phyloP scores from a whole-genome alignment of 352 stramenopile species.

The Peronospora farinosa region DNA sequence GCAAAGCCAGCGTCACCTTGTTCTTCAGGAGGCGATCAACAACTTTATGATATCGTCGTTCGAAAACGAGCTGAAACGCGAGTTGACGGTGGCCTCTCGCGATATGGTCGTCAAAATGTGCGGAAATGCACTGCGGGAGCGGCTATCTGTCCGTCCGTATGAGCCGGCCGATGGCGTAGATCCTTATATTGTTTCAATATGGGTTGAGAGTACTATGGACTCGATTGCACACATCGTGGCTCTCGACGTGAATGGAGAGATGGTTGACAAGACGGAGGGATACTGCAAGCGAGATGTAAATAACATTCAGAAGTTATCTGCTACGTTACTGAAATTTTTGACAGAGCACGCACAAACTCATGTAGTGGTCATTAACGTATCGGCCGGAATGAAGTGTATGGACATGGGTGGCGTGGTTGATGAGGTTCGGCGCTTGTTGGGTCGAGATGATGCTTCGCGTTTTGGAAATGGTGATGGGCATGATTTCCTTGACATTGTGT shows the following conservation, averaged over 20 bases:
- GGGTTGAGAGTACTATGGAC: slow-evolving; percentile 72
- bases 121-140: slow-evolving; percentile 54
- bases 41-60: slow-evolving; percentile 81
- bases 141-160: slow-evolving; percentile 69
- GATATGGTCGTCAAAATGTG: slow-evolving; percentile 77
- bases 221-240: slow-evolving; percentile 81
- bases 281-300: slow-evolving; percentile 75
- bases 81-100: slow-evolving; percentile 62
- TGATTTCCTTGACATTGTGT: slow-evolving; percentile 84
- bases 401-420: slow-evolving; percentile 86
- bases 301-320: slow-evolving; percentile 66
- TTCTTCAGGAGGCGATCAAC: slow-evolving; percentile 81
- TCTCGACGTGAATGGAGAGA: slow-evolving; percentile 79
- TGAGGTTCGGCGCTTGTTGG: slow-evolving; percentile 68
- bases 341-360: slow-evolving; percentile 75
- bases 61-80: slow-evolving; percentile 79
- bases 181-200: slow-evolving; percentile 83
- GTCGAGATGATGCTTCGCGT: slow-evolving; percentile 56
- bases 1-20: slow-evolving; percentile 76
- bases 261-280: slow-evolving; percentile 82
- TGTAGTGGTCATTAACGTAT: slow-evolving; percentile 86
- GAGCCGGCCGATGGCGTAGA: slow-evolving; percentile 71
- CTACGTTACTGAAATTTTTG: slow-evolving; percentile 76
- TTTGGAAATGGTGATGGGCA: slow-evolving; percentile 72
- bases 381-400: slow-evolving; percentile 86